These are phyloP conservation scores for Alectoria sarmentosa DNA, from an alignment of 495 filamentous ascomycete genomes.

Conservation along the genomic window DNA sequence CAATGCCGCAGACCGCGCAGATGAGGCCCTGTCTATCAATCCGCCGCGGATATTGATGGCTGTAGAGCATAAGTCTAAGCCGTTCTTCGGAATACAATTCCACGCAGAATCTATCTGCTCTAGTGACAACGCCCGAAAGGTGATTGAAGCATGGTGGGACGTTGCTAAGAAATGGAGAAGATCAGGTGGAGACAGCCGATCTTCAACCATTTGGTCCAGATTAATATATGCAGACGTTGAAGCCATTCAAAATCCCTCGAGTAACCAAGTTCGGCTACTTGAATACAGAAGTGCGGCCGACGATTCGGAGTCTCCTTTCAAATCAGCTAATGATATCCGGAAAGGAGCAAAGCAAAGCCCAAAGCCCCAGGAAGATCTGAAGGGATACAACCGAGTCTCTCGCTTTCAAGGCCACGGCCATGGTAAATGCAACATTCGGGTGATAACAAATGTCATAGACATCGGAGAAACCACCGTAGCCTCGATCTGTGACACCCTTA, in stretches of 20 bases:
- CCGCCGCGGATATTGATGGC: slow-evolving; percentile 63
- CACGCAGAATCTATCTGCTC: slow-evolving; percentile 95
- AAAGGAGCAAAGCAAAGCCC: not conserved
- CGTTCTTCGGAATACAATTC: slow-evolving; percentile 90
- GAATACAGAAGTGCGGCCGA: not conserved
- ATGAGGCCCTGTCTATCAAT: not conserved
- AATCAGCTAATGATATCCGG: not conserved
- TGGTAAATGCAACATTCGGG: not conserved
- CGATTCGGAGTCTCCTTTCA: not conserved
- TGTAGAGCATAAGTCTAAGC: slow-evolving; percentile 58
- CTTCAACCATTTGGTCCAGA: not conserved
- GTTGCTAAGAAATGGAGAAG: slow-evolving; percentile 40
- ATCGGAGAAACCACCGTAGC: slow-evolving; percentile 34
- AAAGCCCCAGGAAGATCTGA: not conserved
- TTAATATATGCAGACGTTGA: not conserved
- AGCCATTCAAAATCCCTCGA: not conserved
- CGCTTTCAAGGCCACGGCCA: slow-evolving; percentile 23
- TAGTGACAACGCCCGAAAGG: slow-evolving; percentile 51
- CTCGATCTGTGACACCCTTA: slow-evolving; percentile 43
- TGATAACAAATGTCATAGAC: not conserved
- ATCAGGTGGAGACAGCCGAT: not conserved
- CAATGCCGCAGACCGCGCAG: not conserved
- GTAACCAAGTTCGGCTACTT: not conserved
- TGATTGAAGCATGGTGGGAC: slow-evolving; percentile 74
- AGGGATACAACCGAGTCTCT: not conserved